Conservation (phyloP, 2,329 filamentous ascomycete species). For the Tolypocladium guangdongense region DNA sequence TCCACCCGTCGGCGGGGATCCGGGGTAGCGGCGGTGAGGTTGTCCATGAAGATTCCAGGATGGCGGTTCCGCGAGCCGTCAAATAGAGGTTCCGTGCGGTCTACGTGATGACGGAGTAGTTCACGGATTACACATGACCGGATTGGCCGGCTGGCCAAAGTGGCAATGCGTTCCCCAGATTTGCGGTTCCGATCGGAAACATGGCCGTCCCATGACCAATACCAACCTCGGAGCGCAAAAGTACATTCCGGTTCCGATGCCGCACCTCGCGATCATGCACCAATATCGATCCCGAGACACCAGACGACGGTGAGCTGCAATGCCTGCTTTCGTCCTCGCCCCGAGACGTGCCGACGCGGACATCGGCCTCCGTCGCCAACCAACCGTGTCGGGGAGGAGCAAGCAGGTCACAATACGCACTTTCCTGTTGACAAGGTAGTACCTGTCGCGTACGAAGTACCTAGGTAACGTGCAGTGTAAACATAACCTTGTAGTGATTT, state of each 20-base stretch:
- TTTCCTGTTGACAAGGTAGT: no score
- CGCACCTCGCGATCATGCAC: not conserved
- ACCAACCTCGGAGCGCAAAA: not conserved
- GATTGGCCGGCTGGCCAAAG: not conserved
- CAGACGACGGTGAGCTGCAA: not conserved
- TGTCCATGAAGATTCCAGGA: not conserved
- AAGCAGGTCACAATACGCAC: no score
- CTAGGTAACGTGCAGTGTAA: no score
- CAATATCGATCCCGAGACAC: not conserved
- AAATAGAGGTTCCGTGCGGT: not conserved
- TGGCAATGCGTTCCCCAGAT: not conserved
- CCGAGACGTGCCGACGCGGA: not conserved
- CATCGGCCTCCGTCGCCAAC: not conserved
- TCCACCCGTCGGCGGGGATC: not conserved
- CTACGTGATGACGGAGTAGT: not conserved
- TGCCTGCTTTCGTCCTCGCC: not conserved
- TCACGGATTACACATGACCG: not conserved
- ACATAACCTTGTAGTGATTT: no score
- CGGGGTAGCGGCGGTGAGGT: not conserved
- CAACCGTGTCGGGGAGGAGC: no score
- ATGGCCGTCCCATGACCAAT: not conserved
- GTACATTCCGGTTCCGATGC: not conserved
- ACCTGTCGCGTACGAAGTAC: no score
- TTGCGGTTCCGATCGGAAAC: not conserved
- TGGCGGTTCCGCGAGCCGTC: not conserved